These are phyloP conservation scores for Magnusiomyces tetraspermus DNA, from an alignment of 1,139 yeast genomes.

Conservation along the genomic window DNA sequence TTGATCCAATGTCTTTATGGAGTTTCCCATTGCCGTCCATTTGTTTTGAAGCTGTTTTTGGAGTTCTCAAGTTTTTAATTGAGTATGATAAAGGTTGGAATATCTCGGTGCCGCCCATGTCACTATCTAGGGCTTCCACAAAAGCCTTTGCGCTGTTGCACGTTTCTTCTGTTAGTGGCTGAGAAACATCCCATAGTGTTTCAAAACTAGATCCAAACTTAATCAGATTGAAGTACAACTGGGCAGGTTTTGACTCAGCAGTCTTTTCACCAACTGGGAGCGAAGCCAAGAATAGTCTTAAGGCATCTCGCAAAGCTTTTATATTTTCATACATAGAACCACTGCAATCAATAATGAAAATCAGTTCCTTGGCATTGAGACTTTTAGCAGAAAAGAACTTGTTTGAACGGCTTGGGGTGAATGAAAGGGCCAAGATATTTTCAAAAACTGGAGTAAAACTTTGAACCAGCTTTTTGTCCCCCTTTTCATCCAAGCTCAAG, in stretches of 20 bases:
- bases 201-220: conserved; percentile 9
- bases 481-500: background rate
- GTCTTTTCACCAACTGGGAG: conserved; percentile 2
- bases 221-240: conserved; percentile 9
- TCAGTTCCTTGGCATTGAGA: conserved; percentile 6
- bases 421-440: conserved; percentile 6
- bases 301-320: conserved; percentile 6
- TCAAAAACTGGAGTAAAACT: conserved; percentile 1
- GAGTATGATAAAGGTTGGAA: conserved; percentile 5
- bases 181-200: conserved; percentile 8
- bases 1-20: too few relatives aligned
- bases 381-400: background rate
- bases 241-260: background rate
- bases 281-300: conserved; percentile 8
- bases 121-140: conserved; percentile 4
- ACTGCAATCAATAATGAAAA: conserved; percentile 11
- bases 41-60: background rate
- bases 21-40: too few relatives aligned
- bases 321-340: conserved; percentile 9
- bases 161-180: conserved; percentile 5
- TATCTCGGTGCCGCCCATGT: conserved; percentile 13
- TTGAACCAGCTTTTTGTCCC: background rate
- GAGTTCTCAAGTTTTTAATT: conserved; percentile 1
- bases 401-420: conserved; percentile 3
- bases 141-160: conserved; percentile 4